Base-by-base conservation (phyloP, 2,329 filamentous ascomycete genomes). In the Botrytis cinerea region DNA sequence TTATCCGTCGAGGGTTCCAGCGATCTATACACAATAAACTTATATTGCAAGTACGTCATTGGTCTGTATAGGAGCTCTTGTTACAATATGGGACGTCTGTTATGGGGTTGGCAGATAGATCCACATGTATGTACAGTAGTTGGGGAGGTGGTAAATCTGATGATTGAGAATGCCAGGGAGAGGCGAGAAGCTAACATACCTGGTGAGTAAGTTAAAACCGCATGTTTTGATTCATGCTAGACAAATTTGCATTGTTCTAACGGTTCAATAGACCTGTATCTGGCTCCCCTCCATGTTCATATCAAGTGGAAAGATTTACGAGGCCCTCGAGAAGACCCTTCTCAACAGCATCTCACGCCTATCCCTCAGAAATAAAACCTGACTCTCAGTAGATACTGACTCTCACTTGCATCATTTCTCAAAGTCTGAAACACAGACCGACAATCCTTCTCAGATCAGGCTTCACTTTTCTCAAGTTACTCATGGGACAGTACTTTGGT, bases 221-320 rank as follows among this genome's bases (percentile, higher is more conserved):
- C 46, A 67, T 51, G n/a, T n/a, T 67, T 38, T 67, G 63, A 68
- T 68, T 68, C 64, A 68, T 68, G 64, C 46, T 28, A 54, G n/a
- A 40, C 46, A 40, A 54, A 67, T 67, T 46, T 54, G 32, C 4
- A 54, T 68, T 28, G 46, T 48, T 54, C 46, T 54, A 68, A 35
- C 25, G 32, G 51, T 54, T 54, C 61, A 16, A 54, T 67, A 67
- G 64, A 67, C 64, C 38, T 40, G 46, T 54, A 12, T 68, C 64
- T 54, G 35, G 46, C 35, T 43, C 64, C 20, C 2, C 64, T 54
- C 35, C 16, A 68, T 54, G 40, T 8, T 54, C 64, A 22, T 54
- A 3, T 48, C 43, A 48, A 25, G 35, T 28, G 64, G 46, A 54
- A 43, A 68, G 46, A 12, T 54, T 43, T 68, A 40, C 64, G 46